Evolutionary conservation across 768 basidiomycete genomes (phyloP).

Genomic region (Panaeolus cyanescens): DNA sequence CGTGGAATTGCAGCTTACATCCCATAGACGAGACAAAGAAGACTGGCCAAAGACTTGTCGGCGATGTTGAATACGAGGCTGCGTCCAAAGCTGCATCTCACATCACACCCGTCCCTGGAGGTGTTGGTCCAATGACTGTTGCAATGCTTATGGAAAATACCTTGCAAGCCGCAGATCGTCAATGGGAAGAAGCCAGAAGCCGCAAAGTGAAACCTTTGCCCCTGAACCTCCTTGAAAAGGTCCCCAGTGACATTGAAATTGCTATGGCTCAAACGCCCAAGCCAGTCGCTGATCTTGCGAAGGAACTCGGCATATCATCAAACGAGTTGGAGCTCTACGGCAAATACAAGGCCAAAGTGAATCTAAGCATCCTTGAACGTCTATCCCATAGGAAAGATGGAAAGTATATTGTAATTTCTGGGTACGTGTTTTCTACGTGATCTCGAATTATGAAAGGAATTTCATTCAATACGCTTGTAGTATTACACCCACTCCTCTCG

Average conservation of each 20-base stretch:
- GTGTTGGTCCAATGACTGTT: conserved; percentile 99
- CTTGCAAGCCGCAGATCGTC: conserved; percentile 76
- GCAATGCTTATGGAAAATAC: conserved; percentile 98
- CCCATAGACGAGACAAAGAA: conserved; percentile 82
- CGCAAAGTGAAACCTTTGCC: conserved; percentile 78
- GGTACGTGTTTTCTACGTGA: conserved; percentile 43
- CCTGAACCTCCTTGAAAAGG: conserved; percentile 78
- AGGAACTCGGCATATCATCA: conserved; percentile 83
- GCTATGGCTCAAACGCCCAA: conserved; percentile 95
- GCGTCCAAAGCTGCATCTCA: conserved; percentile 80
- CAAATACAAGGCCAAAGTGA: conserved; percentile 96
- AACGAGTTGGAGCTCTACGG: conserved; percentile 94
- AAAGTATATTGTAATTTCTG: conserved; percentile 96
- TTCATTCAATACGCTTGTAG: conserved; percentile 39
- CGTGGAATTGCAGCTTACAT: neutral
- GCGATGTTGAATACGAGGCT: conserved; percentile 87
- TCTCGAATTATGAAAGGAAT: neutral
- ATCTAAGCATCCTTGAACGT: conserved; percentile 84
- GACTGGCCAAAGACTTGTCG: conserved; percentile 92
- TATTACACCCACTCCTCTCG: conserved; percentile 95
- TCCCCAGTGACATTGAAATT: conserved; percentile 96
- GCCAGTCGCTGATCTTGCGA: conserved; percentile 78
- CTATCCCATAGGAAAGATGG: conserved; percentile 85
- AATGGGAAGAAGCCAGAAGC: conserved; percentile 68
- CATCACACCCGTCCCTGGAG: conserved; percentile 98